Conservation (phyloP, 1,284 basidiomycete genomes). For the Marasmius tenuissimus region DNA sequence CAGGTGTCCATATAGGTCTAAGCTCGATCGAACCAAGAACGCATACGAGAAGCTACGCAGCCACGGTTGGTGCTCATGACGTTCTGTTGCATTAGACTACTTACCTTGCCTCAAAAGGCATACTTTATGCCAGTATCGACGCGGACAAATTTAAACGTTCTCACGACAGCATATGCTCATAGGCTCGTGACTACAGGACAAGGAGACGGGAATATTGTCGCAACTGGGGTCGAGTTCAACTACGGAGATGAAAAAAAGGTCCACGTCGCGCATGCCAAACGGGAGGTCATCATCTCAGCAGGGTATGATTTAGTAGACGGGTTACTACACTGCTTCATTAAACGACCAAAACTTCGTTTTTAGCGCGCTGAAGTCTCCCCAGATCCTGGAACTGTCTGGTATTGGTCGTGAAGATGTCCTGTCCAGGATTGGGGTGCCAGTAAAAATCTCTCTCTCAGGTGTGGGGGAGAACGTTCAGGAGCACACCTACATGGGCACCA, state of each 20-base stretch:
- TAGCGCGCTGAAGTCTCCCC: constrained; percentile 40
- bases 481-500: constrained; percentile 31
- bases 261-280: constrained; percentile 11
- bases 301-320: constrained; percentile 27
- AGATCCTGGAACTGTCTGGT: constrained; percentile 51
- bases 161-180: constrained; percentile 11
- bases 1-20: constrained; percentile 12
- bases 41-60: constrained; percentile 16
- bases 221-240: constrained; percentile 23
- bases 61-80: constrained; percentile 8
- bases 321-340: background rate
- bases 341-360: background rate
- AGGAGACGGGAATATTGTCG: constrained; percentile 9
- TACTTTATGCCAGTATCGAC: constrained; percentile 11
- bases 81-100: background rate
- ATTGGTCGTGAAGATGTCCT: constrained; percentile 44
- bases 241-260: constrained; percentile 1
- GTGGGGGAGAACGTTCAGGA: constrained; percentile 55
- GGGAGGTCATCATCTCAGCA: constrained; percentile 42
- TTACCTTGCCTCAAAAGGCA: constrained; percentile 1
- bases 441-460: constrained; percentile 42
- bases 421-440: constrained; percentile 34
- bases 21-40: constrained; percentile 17
- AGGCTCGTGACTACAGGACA: constrained; percentile 6
- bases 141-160: constrained; percentile 14